Percentiles rank a stretch among this genome's conserved stretches.
Evolutionary conservation across 441 rosid genomes (phyloP).

Genomic region (Euphorbia corollata): DNA sequence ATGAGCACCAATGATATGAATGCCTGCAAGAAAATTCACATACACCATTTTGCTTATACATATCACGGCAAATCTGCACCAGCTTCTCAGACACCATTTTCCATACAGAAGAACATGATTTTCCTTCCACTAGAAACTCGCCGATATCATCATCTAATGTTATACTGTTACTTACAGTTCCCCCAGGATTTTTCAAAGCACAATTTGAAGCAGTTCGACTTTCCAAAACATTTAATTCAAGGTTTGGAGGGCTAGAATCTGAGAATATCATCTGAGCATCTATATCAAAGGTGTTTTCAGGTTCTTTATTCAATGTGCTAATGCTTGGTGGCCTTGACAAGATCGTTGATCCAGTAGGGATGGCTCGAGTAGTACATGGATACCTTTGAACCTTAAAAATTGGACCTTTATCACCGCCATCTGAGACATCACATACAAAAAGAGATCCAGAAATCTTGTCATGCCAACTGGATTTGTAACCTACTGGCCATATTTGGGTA

Average conservation of each 20-base stretch:
- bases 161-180: conserved; percentile 9
- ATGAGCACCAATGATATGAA: conserved; percentile 25
- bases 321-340: conserved; percentile 21
- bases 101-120: conserved; percentile 47
- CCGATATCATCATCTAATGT: conserved; percentile 36
- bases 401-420: conserved; percentile 55
- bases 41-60: conserved; percentile 22
- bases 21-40: conserved; percentile 41
- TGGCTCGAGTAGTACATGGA: conserved; percentile 33
- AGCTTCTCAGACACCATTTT: conserved; percentile 39
- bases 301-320: conserved; percentile 13
- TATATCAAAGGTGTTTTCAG: conserved; percentile 12
- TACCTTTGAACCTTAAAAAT: conserved; percentile 41
- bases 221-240: conserved; percentile 25
- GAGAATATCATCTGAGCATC: conserved; percentile 34
- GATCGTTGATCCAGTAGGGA: conserved; percentile 39
- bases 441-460: conserved; percentile 51
- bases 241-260: conserved; percentile 30
- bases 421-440: conserved; percentile 39
- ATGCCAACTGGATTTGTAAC: conserved; percentile 53
- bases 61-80: conserved; percentile 27
- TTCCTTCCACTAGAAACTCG: conserved; percentile 44
- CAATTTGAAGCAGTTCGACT: conserved; percentile 16
- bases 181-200: conserved; percentile 17
- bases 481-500: conserved; percentile 48